phyloP scores from a whole-genome alignment of 805 yeast species.

The Priceomyces medius region DNA sequence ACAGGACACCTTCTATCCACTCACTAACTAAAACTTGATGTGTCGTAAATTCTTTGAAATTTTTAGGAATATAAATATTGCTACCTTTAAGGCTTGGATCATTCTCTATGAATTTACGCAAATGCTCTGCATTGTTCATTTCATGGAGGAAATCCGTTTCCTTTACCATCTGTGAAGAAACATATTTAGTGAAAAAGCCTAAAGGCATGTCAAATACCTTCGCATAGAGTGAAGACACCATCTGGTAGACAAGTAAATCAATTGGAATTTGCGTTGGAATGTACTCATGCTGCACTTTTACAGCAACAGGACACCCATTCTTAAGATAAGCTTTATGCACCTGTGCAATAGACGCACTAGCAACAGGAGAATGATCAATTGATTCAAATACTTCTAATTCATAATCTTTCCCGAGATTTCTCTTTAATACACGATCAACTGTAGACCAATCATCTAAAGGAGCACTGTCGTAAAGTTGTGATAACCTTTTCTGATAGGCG shows the following conservation, averaged over 20 bases:
- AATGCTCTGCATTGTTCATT: conserved; percentile 46
- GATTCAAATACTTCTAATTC: conserved; percentile 33
- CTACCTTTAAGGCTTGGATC: conserved; percentile 40
- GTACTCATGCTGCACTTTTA: conserved; percentile 65
- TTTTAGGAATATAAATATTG: conserved; percentile 56
- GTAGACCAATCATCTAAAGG: conserved; percentile 55
- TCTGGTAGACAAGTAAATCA: conserved; percentile 59
- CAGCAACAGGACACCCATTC: conserved; percentile 55
- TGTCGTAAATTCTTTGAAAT: conserved; percentile 46
- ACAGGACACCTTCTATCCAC: conserved; percentile 72
- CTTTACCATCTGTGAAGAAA: conserved; percentile 53
- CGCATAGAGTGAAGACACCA: conserved; percentile 53
- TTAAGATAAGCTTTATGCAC: conserved; percentile 56
- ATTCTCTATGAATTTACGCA: conserved; percentile 34
- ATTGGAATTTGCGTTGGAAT: conserved; percentile 58
- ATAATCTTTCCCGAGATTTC: conserved; percentile 45
- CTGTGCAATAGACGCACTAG: conserved; percentile 76
- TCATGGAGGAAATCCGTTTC: conserved; percentile 67
- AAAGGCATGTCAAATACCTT: conserved; percentile 65
- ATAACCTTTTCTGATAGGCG: conserved; percentile 59
- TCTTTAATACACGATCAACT: conserved; percentile 39
- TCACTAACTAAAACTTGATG: conserved; percentile 60
- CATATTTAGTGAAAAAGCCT: conserved; percentile 52
- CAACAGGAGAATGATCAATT: conserved; percentile 60
- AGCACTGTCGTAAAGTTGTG: conserved; percentile 64